Evolutionary conservation across 257 asterid genomes (phyloP), one percentile per base, ranked within the genome.

Genomic region (Nyctanthes arbortristis): DNA sequence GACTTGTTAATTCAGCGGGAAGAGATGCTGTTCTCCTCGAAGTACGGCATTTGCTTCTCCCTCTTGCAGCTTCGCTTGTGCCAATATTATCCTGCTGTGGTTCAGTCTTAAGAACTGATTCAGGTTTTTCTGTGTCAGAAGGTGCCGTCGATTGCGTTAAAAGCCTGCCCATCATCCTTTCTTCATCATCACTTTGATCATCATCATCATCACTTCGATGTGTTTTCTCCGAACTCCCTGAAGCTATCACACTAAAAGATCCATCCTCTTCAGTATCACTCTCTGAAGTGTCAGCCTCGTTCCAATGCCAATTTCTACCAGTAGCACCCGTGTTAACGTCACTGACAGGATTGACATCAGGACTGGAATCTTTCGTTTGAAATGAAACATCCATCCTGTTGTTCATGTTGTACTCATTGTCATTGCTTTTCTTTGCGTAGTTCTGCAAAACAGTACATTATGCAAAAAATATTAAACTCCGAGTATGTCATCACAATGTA

Each of bases 111-210:
- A n/a, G n/a, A 11, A 27, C 71, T 37, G 73, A 2, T 33, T 69
- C 82, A 32, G 77, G 20, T 67, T 71, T 77, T 33, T 28, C 70
- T 16, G 68, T 58, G 55, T 45, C 75, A 28, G 14, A 25, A 2
- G 80, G 27, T 63, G 71, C 65, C 59, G 78, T 86, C 67, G 75
- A 88, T 79, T 80, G 79, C 7, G 25, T 29, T 37, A 93, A 69
- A 54, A 90, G 86, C 84, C 47, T 81, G 60, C 87, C 96, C 73
- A 90, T 52, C 62, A 4, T 61, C 52, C 37, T 83, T 59, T 85
- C 96, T 45, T 93, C 92, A n/a, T 85, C 86, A 10, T 81, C 89
- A 4, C 8, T 28, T 7, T 65, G 59, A 52, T 52, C 65, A 57
- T 33, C 35, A 30, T 47, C 35, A 0, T 72, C 79, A 20, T 68